Evolutionary conservation across 2,329 filamentous ascomycete species (phyloP).

Genomic region (Fusarium sp.): DNA sequence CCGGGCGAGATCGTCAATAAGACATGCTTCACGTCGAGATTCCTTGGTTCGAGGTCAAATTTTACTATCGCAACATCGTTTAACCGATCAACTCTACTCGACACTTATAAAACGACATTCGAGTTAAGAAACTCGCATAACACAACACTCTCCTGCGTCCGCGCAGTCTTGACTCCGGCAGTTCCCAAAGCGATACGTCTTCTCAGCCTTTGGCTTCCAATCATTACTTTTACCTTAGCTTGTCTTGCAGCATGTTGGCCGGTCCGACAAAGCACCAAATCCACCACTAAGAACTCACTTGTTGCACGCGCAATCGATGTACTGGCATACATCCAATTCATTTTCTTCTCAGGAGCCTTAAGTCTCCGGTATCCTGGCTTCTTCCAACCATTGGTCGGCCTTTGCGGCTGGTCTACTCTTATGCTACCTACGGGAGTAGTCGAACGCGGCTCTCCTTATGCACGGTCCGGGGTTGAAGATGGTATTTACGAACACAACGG

Average conservation of each 20-base stretch:
- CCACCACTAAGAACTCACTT: not conserved
- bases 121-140: not conserved
- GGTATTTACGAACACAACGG: constrained; percentile 75
- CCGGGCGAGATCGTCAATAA: constrained; percentile 14
- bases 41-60: not conserved
- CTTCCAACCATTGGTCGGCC: constrained; percentile 76
- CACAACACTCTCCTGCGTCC: not conserved
- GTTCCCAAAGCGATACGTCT: not conserved
- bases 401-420: constrained; percentile 73
- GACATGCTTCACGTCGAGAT: constrained; percentile 2
- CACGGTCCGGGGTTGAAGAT: constrained; percentile 52
- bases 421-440: constrained; percentile 61
- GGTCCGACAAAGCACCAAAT: not conserved
- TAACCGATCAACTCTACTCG: constrained; percentile 14
- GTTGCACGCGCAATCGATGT: constrained; percentile 58
- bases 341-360: constrained; percentile 75
- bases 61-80: constrained; percentile 12
- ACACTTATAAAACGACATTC: constrained; percentile 13
- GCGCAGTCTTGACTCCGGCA: constrained; percentile 11
- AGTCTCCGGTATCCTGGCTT: constrained; percentile 78
- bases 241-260: constrained; percentile 18
- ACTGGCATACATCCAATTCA: constrained; percentile 79
- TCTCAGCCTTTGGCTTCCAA: constrained; percentile 20
- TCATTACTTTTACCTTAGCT: constrained; percentile 3
- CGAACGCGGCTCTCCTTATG: constrained; percentile 39